Base-by-base conservation (phyloP, 768 basidiomycete species). In the Mycena belliarum region DNA sequence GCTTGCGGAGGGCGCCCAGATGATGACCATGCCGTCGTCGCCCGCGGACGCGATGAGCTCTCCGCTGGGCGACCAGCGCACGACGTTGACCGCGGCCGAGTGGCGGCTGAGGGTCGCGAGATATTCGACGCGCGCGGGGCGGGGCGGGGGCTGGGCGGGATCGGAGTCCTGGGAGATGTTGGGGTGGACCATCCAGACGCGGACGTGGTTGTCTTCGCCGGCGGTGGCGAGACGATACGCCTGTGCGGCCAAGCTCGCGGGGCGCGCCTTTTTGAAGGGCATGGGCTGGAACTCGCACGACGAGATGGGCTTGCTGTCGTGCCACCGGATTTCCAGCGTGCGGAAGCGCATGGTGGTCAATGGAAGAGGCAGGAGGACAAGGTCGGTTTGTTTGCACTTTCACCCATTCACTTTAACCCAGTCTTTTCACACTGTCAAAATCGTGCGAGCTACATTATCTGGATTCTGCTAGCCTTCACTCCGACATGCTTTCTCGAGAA, bases 21-120 rank as follows among this genome's bases (percentile, higher is more conserved):
- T 85, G 47, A 98, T 92, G 59, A 99, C 87, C 88, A 95, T 95
- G 14, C 97, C 97, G 75, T 99, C 96, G 78, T 99, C 97, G 49
- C 97, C 97, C 45, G 97, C 96, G 15, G 95, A 97, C 48, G 97
- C 97, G 68, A 99, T 87, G 29, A 87, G 75, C 68, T 96, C 94
- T 44, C 93, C 97, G 65, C 91, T 95, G 11, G 97, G 97, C 66
- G 92, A 95, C 75, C 91, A 99, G 44, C 97, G 79, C 25, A 96
- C 96, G 8, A 97, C 96, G 63, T 99, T 99, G 50, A 99, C 96
- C 4, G 95, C 86, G 18, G 92, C 93, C 15, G 92, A 93, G 72
- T 99, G 97, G 68, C 93, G 85, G 66, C 82, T 88, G 52, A 99
- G 82, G 0, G 97, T 98, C 6, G 97, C 89, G 26, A 98, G 87